phyloP scores from a whole-genome alignment of 768 basidiomycete species.

The Tylopilus rubrobrunneus region DNA sequence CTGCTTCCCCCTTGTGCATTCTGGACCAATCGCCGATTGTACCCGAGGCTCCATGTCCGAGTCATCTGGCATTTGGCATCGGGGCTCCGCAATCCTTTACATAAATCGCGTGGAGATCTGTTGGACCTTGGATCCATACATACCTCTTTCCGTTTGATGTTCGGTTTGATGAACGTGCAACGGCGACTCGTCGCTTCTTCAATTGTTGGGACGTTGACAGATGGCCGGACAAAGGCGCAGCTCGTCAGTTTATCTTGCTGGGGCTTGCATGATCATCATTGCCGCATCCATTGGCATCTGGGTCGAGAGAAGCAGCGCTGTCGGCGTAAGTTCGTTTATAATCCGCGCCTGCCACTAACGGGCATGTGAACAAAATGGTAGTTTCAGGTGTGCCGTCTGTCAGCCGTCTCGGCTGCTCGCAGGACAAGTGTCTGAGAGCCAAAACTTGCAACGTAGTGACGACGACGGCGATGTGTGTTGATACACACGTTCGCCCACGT shows the following conservation, averaged over 20 bases:
- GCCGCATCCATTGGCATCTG: too few relatives aligned
- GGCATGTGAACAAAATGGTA: background rate
- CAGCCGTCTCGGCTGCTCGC: too few relatives aligned
- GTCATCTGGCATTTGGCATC: background rate
- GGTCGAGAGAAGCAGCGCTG: too few relatives aligned
- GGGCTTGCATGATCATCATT: too few relatives aligned
- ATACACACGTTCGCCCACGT: background rate
- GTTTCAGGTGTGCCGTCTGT: too few relatives aligned
- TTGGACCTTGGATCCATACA: background rate
- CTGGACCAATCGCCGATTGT: background rate
- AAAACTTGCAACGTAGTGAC: background rate
- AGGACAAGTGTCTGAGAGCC: background rate
- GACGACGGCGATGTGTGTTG: background rate
- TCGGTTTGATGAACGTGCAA: background rate
- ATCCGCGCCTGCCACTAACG: too few relatives aligned
- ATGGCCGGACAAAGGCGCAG: too few relatives aligned
- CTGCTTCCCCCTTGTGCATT: background rate
- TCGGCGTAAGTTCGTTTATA: too few relatives aligned
- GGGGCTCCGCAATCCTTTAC: background rate
- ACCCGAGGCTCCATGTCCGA: background rate
- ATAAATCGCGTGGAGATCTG: background rate
- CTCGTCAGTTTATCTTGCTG: too few relatives aligned
- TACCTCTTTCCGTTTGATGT: background rate
- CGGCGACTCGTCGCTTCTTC: too few relatives aligned
- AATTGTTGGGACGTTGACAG: too few relatives aligned